These are phyloP conservation scores for Tylopilus balloui DNA, from an alignment of 768 basidiomycete species.

Conservation along the genomic window DNA sequence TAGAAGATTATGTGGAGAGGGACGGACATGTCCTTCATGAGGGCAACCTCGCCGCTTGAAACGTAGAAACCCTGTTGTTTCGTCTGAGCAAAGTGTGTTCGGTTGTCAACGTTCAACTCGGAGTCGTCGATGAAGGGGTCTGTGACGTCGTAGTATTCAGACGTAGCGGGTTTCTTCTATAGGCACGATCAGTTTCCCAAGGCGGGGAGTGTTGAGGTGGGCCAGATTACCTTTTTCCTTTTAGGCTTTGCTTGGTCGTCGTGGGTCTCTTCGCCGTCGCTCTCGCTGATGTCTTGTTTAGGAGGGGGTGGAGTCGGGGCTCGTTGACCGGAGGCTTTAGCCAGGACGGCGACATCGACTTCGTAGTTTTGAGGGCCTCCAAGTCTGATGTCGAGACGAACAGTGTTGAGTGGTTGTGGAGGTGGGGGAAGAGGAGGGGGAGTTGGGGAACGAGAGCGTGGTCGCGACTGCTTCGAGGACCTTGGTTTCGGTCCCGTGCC, in stretches of 20 bases:
- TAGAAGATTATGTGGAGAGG: neutral
- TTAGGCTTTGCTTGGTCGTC: slow-evolving; percentile 31
- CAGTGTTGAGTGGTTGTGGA: slow-evolving; percentile 54
- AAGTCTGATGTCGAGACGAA: slow-evolving; percentile 63
- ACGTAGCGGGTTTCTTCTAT: slow-evolving; percentile 47
- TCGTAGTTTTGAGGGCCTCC: slow-evolving; percentile 75
- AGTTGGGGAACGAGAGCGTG: slow-evolving; percentile 54
- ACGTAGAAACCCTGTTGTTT: slow-evolving; percentile 94
- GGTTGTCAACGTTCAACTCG: slow-evolving; percentile 84
- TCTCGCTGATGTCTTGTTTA: slow-evolving; percentile 52
- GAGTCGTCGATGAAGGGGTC: slow-evolving; percentile 99
- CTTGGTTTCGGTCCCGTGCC: slow-evolving; percentile 47
- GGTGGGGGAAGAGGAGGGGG: slow-evolving; percentile 38
- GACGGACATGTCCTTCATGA: slow-evolving; percentile 69
- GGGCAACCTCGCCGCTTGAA: slow-evolving; percentile 78
- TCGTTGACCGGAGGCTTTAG: slow-evolving; percentile 64
- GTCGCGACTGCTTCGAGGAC: slow-evolving; percentile 41
- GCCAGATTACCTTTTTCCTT: slow-evolving; percentile 36
- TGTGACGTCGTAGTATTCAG: slow-evolving; percentile 83
- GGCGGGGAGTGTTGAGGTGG: slow-evolving; percentile 6
- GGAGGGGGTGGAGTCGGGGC: slow-evolving; percentile 49
- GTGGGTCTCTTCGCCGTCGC: slow-evolving; percentile 45
- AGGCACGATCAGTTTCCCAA: slow-evolving; percentile 5
- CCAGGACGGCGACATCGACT: slow-evolving; percentile 55
- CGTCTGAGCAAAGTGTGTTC: slow-evolving; percentile 87